Percentiles rank a stretch among this genome's conserved stretches.
Evolutionary conservation across 164 flowering plant species (phyloP).

Genomic region (Nymphaea colorata): DNA sequence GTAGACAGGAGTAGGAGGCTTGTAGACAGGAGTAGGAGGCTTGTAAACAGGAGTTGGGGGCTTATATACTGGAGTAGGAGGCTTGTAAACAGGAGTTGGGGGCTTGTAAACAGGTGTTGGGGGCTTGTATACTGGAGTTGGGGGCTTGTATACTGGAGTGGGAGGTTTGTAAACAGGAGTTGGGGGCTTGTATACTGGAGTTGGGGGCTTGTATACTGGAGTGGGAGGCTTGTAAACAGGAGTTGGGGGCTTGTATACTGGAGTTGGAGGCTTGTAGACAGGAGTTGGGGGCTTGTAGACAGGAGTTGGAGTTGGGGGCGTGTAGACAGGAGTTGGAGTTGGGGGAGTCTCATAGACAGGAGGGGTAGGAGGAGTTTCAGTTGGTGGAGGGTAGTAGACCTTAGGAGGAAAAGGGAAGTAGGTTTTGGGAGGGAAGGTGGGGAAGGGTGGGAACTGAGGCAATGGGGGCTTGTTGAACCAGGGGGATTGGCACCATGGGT

Average conservation of each 20-base stretch:
- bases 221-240: neutral
- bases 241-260: neutral
- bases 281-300: neutral
- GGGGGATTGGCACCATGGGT: slow-evolving; percentile 3
- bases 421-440: slow-evolving; percentile 11
- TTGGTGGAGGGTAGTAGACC: neutral
- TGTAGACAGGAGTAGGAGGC: neutral
- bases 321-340: neutral
- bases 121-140: neutral
- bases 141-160: neutral
- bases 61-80: neutral
- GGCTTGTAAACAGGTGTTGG: neutral
- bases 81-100: no score
- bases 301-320: neutral
- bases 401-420: slow-evolving; percentile 11
- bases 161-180: neutral
- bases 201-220: neutral
- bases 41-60: neutral
- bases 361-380: neutral
- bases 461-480: slow-evolving; percentile 5
- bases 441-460: neutral
- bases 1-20: neutral
- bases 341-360: neutral
- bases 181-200: neutral
- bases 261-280: no score